Percentiles rank a stretch among this genome's conserved stretches.
Evolutionary conservation across 1,139 yeast species (phyloP).

Genomic region (Saccharomyces pastorianus): DNA sequence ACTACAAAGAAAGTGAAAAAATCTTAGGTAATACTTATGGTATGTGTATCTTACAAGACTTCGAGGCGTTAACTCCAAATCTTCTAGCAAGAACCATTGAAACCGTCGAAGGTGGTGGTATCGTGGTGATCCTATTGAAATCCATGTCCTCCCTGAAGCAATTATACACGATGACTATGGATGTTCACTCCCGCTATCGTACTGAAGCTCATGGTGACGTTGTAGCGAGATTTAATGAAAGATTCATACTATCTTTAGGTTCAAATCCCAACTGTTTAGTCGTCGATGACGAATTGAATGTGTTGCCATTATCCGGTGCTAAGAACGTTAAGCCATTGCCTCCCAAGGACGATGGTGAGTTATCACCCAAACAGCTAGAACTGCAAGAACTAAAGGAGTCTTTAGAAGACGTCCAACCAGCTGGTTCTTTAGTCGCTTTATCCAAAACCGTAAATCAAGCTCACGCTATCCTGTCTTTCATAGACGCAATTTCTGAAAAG

Average conservation of each 20-base stretch:
- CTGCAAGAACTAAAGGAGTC: slow-evolving; percentile 66
- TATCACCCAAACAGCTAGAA: slow-evolving; percentile 58
- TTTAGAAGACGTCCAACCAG: slow-evolving; percentile 86
- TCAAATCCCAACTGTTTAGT: slow-evolving; percentile 81
- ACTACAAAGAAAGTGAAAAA: slow-evolving; percentile 94
- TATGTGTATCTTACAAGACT: slow-evolving; percentile 94
- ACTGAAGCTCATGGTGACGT: slow-evolving; percentile 97
- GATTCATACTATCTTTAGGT: slow-evolving; percentile 83
- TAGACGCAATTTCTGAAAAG: slow-evolving; percentile 90
- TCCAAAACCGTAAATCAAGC: slow-evolving; percentile 93
- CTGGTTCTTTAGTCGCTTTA: slow-evolving; percentile 73
- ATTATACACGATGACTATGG: slow-evolving; percentile 96
- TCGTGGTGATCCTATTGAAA: slow-evolving; percentile 80
- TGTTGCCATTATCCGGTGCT: slow-evolving; percentile 91
- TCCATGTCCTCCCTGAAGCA: slow-evolving; percentile 93
- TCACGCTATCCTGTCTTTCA: slow-evolving; percentile 83
- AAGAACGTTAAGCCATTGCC: slow-evolving; percentile 79
- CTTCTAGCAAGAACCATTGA: slow-evolving; percentile 92
- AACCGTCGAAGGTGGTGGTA: slow-evolving; percentile 98
- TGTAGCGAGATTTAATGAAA: slow-evolving; percentile 92
- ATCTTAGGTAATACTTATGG: slow-evolving; percentile 97
- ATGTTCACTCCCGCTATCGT: slow-evolving; percentile 88
- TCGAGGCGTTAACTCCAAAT: slow-evolving; percentile 93
- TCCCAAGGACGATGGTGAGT: slow-evolving; percentile 62
- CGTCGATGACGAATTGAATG: slow-evolving; percentile 93